These are phyloP conservation scores for Pestalotiopsis sp. DNA, from an alignment of 2,329 filamentous ascomycete species.

Conservation along the genomic window DNA sequence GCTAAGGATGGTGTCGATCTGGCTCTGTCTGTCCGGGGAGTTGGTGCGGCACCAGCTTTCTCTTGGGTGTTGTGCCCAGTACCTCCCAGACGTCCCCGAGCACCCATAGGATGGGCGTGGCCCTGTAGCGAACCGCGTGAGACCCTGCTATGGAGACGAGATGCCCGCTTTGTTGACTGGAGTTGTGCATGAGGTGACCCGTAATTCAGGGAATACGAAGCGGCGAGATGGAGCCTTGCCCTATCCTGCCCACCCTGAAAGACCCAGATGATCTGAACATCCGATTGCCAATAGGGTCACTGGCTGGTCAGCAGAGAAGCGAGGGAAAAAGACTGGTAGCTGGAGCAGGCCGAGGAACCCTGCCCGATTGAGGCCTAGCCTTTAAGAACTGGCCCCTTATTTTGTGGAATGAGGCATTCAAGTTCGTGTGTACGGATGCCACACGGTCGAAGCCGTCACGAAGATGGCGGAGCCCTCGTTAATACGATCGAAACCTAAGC, in stretches of 20 bases:
- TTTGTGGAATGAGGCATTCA: not conserved
- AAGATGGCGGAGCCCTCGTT: not conserved
- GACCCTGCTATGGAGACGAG: not conserved
- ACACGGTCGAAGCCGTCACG: not conserved
- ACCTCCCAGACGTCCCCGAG: not conserved
- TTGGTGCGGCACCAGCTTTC: not conserved
- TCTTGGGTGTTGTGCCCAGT: not conserved
- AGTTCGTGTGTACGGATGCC: constrained; percentile 2
- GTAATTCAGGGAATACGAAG: constrained; percentile 27
- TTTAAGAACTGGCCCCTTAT: not conserved
- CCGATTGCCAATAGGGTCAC: constrained; percentile 4
- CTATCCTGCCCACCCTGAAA: constrained; percentile 6
- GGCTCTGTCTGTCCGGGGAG: constrained; percentile 8
- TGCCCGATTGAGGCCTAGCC: not conserved
- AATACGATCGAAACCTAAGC: constrained; percentile 13
- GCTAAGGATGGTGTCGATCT: constrained; percentile 16
- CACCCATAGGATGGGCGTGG: not conserved
- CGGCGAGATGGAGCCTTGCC: constrained; percentile 19
- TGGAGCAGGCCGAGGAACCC: not conserved
- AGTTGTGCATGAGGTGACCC: constrained; percentile 14
- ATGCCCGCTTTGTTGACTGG: constrained; percentile 4
- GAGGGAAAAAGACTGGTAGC: not conserved
- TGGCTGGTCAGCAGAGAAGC: not conserved
- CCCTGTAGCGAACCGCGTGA: not conserved
- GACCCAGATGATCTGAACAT: constrained; percentile 9